These are phyloP conservation scores for Xylaria castorea DNA, from an alignment of 495 filamentous ascomycete species.

Conservation along the genomic window DNA sequence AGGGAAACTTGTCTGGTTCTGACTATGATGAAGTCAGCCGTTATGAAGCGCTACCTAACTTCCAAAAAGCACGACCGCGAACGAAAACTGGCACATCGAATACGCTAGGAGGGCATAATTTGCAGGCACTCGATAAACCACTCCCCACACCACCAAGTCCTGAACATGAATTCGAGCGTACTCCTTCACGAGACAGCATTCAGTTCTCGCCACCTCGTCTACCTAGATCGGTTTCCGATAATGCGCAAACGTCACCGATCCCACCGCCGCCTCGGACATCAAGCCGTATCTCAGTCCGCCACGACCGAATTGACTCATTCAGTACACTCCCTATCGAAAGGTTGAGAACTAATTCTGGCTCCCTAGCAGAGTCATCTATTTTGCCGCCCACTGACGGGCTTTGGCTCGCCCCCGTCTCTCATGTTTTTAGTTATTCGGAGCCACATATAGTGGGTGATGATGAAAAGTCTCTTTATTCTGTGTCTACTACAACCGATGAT, in stretches of 20 bases:
- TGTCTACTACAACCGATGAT: slow-evolving; percentile 59
- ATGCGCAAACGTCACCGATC: slow-evolving; percentile 38
- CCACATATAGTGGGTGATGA: slow-evolving; percentile 36
- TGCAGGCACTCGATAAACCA: slow-evolving; percentile 28
- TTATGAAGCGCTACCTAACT: slow-evolving; percentile 69
- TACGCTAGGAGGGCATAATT: slow-evolving; percentile 32
- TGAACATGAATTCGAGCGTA: slow-evolving; percentile 45
- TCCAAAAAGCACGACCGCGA: slow-evolving; percentile 72
- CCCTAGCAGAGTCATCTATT: slow-evolving; percentile 49
- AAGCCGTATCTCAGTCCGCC: slow-evolving; percentile 52
- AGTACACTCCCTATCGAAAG: slow-evolving; percentile 44
- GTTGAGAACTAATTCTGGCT: slow-evolving; percentile 47
- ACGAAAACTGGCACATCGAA: slow-evolving; percentile 58
- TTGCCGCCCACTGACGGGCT: slow-evolving; percentile 33
- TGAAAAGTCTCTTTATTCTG: slow-evolving; percentile 43
- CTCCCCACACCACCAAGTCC: slow-evolving; percentile 36
- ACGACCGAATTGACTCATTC: slow-evolving; percentile 50
- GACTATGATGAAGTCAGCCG: slow-evolving; percentile 62
- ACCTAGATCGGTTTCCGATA: slow-evolving; percentile 53
- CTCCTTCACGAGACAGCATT: slow-evolving; percentile 57
- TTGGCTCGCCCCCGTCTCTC: slow-evolving; percentile 38
- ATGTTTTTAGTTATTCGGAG: slow-evolving; percentile 41
- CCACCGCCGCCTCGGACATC: slow-evolving; percentile 56
- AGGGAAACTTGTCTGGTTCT: slow-evolving; percentile 65
- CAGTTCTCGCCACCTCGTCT: slow-evolving; percentile 54